Evolutionary conservation across 352 stramenopile genomes (phyloP), one percentile per base, ranked within the genome.

Genomic region (Phytophthora ramorum): DNA sequence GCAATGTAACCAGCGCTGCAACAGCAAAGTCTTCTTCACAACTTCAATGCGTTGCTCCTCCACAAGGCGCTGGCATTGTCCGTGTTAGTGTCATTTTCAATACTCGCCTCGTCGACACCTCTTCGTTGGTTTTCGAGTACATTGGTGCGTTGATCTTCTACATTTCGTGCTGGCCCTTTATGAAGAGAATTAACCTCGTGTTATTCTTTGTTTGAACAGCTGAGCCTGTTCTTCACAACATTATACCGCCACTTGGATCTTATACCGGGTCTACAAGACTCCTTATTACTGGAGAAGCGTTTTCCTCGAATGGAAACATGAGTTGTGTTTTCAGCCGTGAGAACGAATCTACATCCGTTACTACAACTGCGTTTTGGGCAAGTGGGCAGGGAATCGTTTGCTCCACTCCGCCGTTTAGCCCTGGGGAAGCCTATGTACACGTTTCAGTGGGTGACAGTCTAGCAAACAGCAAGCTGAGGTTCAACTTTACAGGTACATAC

Each of bases 201-300:
- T 46, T 5, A 35, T 12, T 8, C 64, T 43, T 57, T 53, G 37
- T 48, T 51, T 52, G 19, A 17, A 65, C n/a, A 79, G 73, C 17
- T 16, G 71, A 81, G 19, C 70, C 70, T 4, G 13, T 26, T 13
- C 60, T 85, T 37, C 38, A 59, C 3, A 57, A 73, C 40, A 17
- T 81, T n/a, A 48, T 61, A 14, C 76, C 76, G 13, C 57, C 66
- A 13, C 22, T 82, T 26, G 76, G 76, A 35, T 70, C 71, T 1
- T 58, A 80, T 12, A 53, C 41, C 9, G 76, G 76, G 1, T 67
- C 52, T 10, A 76, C 76, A 2, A 62, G 58, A 55, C 19, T 85
- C 10, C 38, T 81, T 14, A 28, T 85, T n/a, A 4, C 64, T 30
- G 76, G 76, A 7, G 30, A 71, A 13, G 45, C 30, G 4, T 81